Percentiles rank a stretch among this genome's conserved stretches.
These are phyloP conservation scores for Alternaria solani DNA, from an alignment of 2,329 filamentous ascomycete genomes.

Conservation along the genomic window DNA sequence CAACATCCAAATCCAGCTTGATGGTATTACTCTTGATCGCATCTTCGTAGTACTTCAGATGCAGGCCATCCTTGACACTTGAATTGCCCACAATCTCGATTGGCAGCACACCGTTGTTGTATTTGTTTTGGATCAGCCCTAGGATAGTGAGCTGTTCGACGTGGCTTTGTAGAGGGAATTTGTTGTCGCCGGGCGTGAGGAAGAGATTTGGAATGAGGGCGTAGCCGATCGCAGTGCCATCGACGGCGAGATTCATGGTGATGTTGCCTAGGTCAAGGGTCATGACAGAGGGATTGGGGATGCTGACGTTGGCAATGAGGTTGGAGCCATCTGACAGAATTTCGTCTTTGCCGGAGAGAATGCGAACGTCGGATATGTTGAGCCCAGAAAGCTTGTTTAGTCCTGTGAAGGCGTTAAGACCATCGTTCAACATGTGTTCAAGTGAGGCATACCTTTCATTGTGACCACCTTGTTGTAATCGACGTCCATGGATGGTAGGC, in stretches of 20 bases:
- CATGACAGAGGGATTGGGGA: slow-evolving; percentile 71
- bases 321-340: slow-evolving; percentile 61
- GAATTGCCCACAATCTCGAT: slow-evolving; percentile 63
- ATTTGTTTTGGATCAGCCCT: slow-evolving; percentile 56
- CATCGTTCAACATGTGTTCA: background rate
- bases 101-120: slow-evolving; percentile 63
- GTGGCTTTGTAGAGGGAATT: slow-evolving; percentile 62
- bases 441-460: slow-evolving; percentile 60
- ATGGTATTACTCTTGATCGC: slow-evolving; percentile 63
- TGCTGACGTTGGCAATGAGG: slow-evolving; percentile 66
- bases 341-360: slow-evolving; percentile 53
- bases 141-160: slow-evolving; percentile 63
- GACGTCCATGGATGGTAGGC: slow-evolving; percentile 59
- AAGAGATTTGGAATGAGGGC: slow-evolving; percentile 66
- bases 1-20: slow-evolving; percentile 60
- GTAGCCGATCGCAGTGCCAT: slow-evolving; percentile 62
- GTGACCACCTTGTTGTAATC: slow-evolving; percentile 65
- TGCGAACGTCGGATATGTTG: slow-evolving; percentile 60
- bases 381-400: slow-evolving; percentile 65
- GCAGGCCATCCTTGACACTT: slow-evolving; percentile 61
- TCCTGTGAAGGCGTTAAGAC: slow-evolving; percentile 49
- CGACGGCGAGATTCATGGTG: slow-evolving; percentile 67
- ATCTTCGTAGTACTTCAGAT: slow-evolving; percentile 64
- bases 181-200: slow-evolving; percentile 67
- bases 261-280: slow-evolving; percentile 73